Conservation (phyloP, 2,329 filamentous ascomycete species). For the Fusarium pseudoanthophilum region DNA sequence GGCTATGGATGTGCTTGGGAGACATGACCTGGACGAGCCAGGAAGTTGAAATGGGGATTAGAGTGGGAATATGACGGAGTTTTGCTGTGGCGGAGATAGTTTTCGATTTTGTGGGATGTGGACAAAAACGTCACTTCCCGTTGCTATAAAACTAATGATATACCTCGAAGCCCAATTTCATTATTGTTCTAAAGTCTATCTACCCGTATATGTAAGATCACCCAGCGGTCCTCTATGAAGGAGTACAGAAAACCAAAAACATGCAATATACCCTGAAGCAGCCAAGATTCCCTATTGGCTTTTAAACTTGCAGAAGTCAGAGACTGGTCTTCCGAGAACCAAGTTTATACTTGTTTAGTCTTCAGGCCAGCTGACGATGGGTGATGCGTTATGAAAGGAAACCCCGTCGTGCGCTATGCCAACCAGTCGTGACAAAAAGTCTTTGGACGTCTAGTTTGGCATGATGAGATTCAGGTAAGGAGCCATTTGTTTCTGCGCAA, state of each 20-base stretch:
- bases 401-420: neutral
- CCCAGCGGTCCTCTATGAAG: neutral
- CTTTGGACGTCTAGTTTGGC: constrained; percentile 13
- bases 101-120: neutral
- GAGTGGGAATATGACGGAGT: neutral
- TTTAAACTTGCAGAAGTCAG: neutral
- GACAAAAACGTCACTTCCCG: neutral
- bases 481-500: constrained; percentile 50
- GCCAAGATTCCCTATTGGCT: too few relatives aligned
- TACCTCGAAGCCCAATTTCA: neutral
- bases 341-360: neutral
- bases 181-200: neutral
- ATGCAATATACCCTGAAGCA: neutral
- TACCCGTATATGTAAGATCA: neutral
- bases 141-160: neutral
- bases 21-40: constrained; percentile 44
- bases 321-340: neutral
- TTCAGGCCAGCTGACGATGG: neutral
- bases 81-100: neutral
- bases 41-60: neutral
- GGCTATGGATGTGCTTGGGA: constrained; percentile 41
- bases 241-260: neutral
- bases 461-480: constrained; percentile 47
- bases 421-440: too few relatives aligned
- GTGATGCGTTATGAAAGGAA: neutral